A percentile compares a stretch with the other conserved stretches of the same genome.
These are phyloP conservation scores for Botrytis pseudocinerea DNA, from an alignment of 2,329 filamentous ascomycete species.

Conservation along the genomic window DNA sequence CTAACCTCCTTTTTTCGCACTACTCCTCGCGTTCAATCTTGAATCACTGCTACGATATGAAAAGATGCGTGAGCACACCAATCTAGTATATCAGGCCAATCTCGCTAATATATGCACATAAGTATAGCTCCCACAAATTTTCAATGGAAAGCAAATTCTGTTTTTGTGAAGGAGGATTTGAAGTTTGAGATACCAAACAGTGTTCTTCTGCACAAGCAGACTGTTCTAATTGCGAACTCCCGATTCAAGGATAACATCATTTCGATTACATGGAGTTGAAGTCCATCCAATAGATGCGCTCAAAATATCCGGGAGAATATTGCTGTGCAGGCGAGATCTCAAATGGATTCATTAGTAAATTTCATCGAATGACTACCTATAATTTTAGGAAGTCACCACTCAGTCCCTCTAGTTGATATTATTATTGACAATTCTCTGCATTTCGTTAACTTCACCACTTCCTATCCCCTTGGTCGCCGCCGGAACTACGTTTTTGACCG, in stretches of 20 bases:
- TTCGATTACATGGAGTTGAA: not conserved
- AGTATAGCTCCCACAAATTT: not conserved
- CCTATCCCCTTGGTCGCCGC: not conserved
- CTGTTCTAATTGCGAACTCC: fast-evolving
- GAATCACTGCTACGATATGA: not conserved
- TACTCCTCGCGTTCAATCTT: not conserved
- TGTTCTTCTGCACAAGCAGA: not conserved
- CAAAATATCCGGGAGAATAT: not conserved
- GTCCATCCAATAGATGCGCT: not conserved
- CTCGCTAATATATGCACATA: not conserved
- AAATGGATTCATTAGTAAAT: not conserved
- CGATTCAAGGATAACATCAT: not conserved
- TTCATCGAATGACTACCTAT: not conserved
- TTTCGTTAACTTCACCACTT: not conserved
- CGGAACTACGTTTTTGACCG: not conserved
- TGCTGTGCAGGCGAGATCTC: not conserved
- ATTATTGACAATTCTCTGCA: not conserved
- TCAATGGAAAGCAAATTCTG: not conserved
- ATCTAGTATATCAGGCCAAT: not conserved
- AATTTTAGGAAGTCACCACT: not conserved
- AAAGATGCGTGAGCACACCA: not conserved
- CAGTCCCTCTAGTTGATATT: not conserved
- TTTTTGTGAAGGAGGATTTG: not conserved
- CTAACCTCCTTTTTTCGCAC: not conserved
- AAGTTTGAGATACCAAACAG: not conserved